Percentiles rank a stretch among this genome's conserved stretches.
These are phyloP conservation scores for Cladorrhinum samala DNA, from an alignment of 495 filamentous ascomycete species.

Conservation along the genomic window DNA sequence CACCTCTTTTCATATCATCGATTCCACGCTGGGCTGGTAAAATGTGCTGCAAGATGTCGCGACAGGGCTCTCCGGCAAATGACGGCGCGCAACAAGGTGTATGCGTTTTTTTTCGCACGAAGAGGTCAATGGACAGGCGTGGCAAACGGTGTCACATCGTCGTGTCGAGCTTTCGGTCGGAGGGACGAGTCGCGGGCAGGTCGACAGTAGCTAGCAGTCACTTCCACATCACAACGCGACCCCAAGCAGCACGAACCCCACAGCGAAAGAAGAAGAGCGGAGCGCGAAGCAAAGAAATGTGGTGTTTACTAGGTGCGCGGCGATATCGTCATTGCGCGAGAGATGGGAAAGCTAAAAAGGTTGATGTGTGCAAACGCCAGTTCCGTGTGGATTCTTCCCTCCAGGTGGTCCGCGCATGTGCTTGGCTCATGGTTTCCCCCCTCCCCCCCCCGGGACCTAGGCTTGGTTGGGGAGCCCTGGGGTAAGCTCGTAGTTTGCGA, in stretches of 20 bases:
- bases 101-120: constrained; percentile 1
- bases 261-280: neutral
- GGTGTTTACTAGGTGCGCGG: constrained; percentile 7
- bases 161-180: constrained; percentile 18
- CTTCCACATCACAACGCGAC: constrained; percentile 20
- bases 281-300: neutral
- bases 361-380: constrained; percentile 16
- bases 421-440: no score
- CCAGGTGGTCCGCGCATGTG: constrained; percentile 1
- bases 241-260: constrained; percentile 3
- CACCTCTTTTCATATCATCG: constrained; percentile 14
- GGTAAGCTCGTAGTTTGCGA: no score
- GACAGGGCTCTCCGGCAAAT: neutral
- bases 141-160: constrained; percentile 25
- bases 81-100: constrained; percentile 3
- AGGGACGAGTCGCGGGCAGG: neutral
- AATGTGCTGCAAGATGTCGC: neutral
- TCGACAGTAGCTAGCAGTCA: constrained; percentile 1
- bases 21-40: constrained; percentile 7
- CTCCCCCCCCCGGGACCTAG: no score
- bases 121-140: constrained; percentile 4
- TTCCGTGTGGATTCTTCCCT: constrained; percentile 8
- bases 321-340: constrained; percentile 14
- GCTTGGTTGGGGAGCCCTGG: no score
- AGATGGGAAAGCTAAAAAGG: constrained; percentile 19